Evolutionary conservation across 2,329 filamentous ascomycete genomes (phyloP).

Genomic region (Colletotrichum liriopes): DNA sequence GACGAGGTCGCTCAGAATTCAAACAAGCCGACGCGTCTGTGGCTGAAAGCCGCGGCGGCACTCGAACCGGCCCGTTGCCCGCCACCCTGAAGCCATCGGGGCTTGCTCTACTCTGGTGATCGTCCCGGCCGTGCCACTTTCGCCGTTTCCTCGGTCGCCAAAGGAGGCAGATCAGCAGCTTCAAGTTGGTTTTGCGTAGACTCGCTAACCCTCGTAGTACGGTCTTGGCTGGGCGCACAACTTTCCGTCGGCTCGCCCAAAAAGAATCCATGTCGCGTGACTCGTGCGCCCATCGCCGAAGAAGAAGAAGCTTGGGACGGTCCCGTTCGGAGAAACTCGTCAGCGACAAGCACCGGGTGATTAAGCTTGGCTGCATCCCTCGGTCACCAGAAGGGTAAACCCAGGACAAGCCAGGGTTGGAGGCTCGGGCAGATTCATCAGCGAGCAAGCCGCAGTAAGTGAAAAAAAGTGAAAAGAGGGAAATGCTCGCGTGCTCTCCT

Average conservation of each 20-base stretch:
- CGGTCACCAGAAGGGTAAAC: constrained; percentile 8
- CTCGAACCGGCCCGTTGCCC: not conserved
- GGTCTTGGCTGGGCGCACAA: constrained; percentile 32
- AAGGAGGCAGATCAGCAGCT: constrained; percentile 27
- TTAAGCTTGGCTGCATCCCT: constrained; percentile 24
- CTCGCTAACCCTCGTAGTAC: constrained; percentile 23
- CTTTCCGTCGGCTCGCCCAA: not conserved
- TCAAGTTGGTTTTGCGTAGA: constrained; percentile 27
- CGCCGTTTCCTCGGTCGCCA: not conserved
- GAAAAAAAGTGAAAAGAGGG: not conserved
- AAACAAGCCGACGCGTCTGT: not conserved
- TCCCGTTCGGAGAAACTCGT: not conserved
- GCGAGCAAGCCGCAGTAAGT: not conserved
- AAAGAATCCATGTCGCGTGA: constrained; percentile 11
- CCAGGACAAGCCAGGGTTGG: not conserved
- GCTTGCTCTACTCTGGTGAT: constrained; percentile 3
- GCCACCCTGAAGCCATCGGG: not conserved
- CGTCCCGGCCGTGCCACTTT: too few species aligned
- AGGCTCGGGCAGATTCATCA: not conserved
- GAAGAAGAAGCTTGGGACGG: not conserved
- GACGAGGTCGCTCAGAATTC: not conserved
- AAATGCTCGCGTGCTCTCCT: constrained; percentile 36
- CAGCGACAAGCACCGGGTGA: not conserved
- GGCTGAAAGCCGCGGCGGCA: not conserved
- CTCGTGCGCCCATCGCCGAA: constrained; percentile 11